Percentiles rank a stretch among this genome's conserved stretches.
Conservation (phyloP, 2,329 filamentous ascomycete species). For the Juglanconis sp. region DNA sequence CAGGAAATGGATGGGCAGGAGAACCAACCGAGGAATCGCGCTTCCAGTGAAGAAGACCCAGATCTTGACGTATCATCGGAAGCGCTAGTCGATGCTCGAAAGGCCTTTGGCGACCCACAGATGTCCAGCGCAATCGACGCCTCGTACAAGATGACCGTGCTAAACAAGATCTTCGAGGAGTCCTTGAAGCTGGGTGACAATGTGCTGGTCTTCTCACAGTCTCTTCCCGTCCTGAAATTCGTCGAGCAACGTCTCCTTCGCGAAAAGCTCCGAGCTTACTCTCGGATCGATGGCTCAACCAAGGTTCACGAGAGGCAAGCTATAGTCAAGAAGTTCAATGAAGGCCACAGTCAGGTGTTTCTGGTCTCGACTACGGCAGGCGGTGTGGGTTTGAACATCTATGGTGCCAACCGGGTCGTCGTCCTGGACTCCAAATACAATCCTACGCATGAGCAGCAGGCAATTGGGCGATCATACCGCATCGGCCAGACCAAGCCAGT, state of each 20-base stretch:
- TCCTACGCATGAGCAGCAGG: conserved; percentile 79
- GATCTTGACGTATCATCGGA: conserved; percentile 3
- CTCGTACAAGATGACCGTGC: conserved; percentile 66
- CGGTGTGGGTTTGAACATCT: conserved; percentile 79
- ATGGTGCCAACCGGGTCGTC: conserved; percentile 78
- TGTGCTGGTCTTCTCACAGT: conserved; percentile 77
- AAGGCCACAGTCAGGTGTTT: conserved; percentile 55
- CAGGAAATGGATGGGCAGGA: conserved; percentile 18
- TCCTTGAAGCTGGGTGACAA: conserved; percentile 65
- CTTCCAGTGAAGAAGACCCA: not conserved
- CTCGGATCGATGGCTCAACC: conserved; percentile 67
- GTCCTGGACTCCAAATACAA: conserved; percentile 84
- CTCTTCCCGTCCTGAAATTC: conserved; percentile 66
- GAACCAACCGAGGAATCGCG: not conserved
- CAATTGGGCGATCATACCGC: conserved; percentile 80
- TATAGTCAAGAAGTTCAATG: conserved; percentile 68
- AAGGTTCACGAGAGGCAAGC: conserved; percentile 55
- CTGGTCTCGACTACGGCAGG: conserved; percentile 83
- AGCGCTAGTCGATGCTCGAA: conserved; percentile 29
- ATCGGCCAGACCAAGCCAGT: conserved; percentile 79
- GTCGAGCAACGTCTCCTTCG: conserved; percentile 60
- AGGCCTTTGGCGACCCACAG: conserved; percentile 36
- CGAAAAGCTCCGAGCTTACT: conserved; percentile 41
- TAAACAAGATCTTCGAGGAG: conserved; percentile 67
- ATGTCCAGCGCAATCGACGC: conserved; percentile 41